A percentile compares a stretch with the other conserved stretches of the same genome.
phyloP scores from a whole-genome alignment of 1,139 yeast species.

The Hansenula anomala region DNA sequence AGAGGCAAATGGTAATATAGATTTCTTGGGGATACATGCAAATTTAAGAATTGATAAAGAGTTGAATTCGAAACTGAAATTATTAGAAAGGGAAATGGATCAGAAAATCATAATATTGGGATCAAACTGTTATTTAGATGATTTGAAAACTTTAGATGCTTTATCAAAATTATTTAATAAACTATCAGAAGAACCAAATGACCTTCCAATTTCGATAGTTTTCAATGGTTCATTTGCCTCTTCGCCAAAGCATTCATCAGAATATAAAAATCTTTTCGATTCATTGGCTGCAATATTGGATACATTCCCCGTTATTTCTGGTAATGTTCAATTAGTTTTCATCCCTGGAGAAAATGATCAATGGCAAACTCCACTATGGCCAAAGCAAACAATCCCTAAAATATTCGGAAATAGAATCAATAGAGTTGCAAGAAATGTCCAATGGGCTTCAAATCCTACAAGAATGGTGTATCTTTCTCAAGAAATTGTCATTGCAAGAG shows the following conservation, averaged over 20 bases:
- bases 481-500: constrained; percentile 72
- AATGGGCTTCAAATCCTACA: constrained; percentile 77
- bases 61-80: constrained; percentile 48
- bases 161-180: constrained; percentile 52
- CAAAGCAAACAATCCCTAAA: constrained; percentile 66
- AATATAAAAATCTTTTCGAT: constrained; percentile 73
- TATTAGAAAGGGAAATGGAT: constrained; percentile 53
- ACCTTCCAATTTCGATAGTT: constrained; percentile 55
- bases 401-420: constrained; percentile 65
- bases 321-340: constrained; percentile 50
- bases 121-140: constrained; percentile 65
- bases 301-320: constrained; percentile 39
- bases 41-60: constrained; percentile 53
- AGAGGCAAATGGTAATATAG: constrained; percentile 74
- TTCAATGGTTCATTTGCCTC: constrained; percentile 71
- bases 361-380: constrained; percentile 79
- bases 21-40: constrained; percentile 67
- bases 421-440: constrained; percentile 57
- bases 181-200: constrained; percentile 36
- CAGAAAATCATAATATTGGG: constrained; percentile 71
- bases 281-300: constrained; percentile 54
- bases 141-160: constrained; percentile 51
- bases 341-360: constrained; percentile 93
- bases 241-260: constrained; percentile 46
- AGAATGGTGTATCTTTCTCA: constrained; percentile 76